Conservation (phyloP, 2,329 filamentous ascomycete species). For the Fusarium buharicum region DNA sequence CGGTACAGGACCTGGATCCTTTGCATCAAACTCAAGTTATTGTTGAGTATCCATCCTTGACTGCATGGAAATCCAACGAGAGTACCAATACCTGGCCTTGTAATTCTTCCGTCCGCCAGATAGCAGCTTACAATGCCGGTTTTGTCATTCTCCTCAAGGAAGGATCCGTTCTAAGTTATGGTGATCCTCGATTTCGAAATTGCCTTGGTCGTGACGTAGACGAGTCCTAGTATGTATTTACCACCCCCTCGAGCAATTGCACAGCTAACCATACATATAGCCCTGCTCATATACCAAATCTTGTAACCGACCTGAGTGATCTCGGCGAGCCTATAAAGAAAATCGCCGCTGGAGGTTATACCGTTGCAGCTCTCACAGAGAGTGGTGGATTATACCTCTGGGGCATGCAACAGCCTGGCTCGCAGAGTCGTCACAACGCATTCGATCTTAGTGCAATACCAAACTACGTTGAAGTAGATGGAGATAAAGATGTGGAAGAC, state of each 20-base stretch:
- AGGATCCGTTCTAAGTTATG: constrained; percentile 62
- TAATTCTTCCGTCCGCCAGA: constrained; percentile 49
- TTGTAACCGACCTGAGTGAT: constrained; percentile 61
- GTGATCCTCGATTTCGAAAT: constrained; percentile 67
- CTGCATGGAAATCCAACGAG: constrained; percentile 23
- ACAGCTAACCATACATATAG: constrained; percentile 44
- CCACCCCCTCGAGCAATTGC: not conserved
- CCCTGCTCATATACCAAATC: constrained; percentile 58
- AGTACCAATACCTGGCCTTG: constrained; percentile 39
- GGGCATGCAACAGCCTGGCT: constrained; percentile 55
- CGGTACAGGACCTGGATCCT: not conserved
- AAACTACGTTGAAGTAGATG: constrained; percentile 58
- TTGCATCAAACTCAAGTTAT: constrained; percentile 18
- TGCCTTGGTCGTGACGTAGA: constrained; percentile 65
- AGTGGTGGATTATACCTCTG: constrained; percentile 70
- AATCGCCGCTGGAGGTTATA: constrained; percentile 66
- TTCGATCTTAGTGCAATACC: constrained; percentile 51
- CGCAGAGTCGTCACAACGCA: constrained; percentile 47
- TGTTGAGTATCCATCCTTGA: constrained; percentile 39
- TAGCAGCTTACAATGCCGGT: constrained; percentile 61
- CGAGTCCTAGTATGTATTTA: constrained; percentile 47
- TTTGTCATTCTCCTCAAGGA: constrained; percentile 59
- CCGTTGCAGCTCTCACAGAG: constrained; percentile 66
- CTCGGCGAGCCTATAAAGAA: constrained; percentile 64
- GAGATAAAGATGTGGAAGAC: constrained; percentile 64